Evolutionary conservation across 2,329 filamentous ascomycete species (phyloP).

Genomic region (Epicoccum nigrum): DNA sequence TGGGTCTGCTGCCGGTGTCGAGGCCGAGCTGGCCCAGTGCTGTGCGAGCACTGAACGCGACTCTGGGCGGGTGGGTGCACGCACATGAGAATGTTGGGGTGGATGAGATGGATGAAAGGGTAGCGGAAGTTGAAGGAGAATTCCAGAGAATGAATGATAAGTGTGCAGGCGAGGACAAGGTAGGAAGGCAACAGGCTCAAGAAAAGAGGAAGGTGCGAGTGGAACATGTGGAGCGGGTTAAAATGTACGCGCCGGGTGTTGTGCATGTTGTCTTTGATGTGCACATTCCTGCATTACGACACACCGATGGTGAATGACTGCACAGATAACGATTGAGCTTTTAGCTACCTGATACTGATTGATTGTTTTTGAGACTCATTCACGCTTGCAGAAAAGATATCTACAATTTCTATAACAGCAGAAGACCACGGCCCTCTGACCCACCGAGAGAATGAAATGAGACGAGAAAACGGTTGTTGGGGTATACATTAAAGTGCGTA

Average conservation of each 20-base stretch:
- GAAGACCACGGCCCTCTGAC: not conserved
- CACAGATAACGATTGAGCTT: not conserved
- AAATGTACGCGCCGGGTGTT: constrained; percentile 67
- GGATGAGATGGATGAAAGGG: constrained; percentile 31
- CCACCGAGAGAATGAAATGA: not conserved
- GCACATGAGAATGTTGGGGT: constrained; percentile 65
- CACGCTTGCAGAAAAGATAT: not conserved
- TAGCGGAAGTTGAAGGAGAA: constrained; percentile 48
- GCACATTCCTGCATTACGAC: constrained; percentile 6
- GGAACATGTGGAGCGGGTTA: constrained; percentile 60
- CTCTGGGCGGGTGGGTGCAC: constrained; percentile 62
- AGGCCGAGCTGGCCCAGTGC: constrained; percentile 57
- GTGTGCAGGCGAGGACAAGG: constrained; percentile 11
- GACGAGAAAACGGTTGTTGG: not conserved
- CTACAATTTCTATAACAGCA: constrained; percentile 1
- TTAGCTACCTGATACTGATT: too few relatives aligned
- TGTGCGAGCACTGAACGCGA: constrained; percentile 53
- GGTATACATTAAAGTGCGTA: constrained; percentile 16
- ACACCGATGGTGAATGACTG: not conserved
- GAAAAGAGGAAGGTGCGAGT: constrained; percentile 37
- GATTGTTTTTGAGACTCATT: not conserved
- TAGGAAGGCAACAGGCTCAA: not conserved
- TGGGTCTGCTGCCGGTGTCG: constrained; percentile 63
- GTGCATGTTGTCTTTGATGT: constrained; percentile 68
- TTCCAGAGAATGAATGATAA: constrained; percentile 48